Evolutionary conservation across 2,329 filamentous ascomycete genomes (phyloP).

Genomic region (Microthyrium microscopicum): DNA sequence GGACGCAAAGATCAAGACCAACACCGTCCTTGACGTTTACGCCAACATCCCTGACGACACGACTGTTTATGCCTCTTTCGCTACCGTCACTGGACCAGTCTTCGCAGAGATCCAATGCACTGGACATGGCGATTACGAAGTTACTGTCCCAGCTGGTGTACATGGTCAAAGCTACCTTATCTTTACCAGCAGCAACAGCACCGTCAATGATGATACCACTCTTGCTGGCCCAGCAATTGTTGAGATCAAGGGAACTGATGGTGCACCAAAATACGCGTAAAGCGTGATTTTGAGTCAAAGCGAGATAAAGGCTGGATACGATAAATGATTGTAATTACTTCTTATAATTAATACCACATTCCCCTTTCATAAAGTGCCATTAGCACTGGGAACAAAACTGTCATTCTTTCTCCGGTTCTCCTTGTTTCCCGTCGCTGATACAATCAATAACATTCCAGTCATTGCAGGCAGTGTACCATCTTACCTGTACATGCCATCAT

Average conservation of each 20-base stretch:
- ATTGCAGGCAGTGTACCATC: too few relatives aligned
- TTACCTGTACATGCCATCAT: too few relatives aligned
- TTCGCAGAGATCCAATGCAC: slow-evolving; percentile 13
- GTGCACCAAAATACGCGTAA: too few relatives aligned
- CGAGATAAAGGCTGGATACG: too few relatives aligned
- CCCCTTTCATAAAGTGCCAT: too few relatives aligned
- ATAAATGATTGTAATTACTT: too few relatives aligned
- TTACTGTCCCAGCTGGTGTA: slow-evolving; percentile 16
- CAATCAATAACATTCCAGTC: too few relatives aligned
- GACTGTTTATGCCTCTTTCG: slow-evolving; percentile 21
- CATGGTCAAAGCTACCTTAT: slow-evolving; percentile 26
- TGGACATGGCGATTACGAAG: slow-evolving; percentile 12
- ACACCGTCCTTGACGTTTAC: slow-evolving; percentile 13
- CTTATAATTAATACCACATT: too few relatives aligned
- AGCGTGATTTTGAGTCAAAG: too few relatives aligned
- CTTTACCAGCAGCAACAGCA: slow-evolving; percentile 21
- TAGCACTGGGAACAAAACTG: too few relatives aligned
- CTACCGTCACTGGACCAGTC: slow-evolving; percentile 21
- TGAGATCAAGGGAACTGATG: slow-evolving; percentile 10
- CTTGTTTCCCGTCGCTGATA: too few relatives aligned
- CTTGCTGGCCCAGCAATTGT: slow-evolving; percentile 20
- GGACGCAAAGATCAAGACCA: slow-evolving; percentile 8
- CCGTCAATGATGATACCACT: slow-evolving; percentile 21
- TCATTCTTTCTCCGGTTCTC: too few relatives aligned
- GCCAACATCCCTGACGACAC: slow-evolving; percentile 8